phyloP scores from a whole-genome alignment of 2,329 filamentous ascomycete species.

The Scleromitrula shiraiana region DNA sequence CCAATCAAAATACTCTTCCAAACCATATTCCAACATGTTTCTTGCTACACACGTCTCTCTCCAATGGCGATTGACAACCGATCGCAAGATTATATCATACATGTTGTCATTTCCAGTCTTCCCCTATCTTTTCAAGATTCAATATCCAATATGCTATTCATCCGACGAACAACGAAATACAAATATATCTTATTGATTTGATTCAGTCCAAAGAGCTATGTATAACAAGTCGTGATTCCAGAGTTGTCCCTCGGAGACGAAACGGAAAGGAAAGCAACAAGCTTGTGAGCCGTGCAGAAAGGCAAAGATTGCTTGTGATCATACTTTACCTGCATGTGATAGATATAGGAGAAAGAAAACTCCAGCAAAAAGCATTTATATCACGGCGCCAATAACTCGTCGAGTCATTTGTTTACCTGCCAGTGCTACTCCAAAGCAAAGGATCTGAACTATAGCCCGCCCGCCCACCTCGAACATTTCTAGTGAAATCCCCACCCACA shows the following conservation, averaged over 20 bases:
- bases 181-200: too few species aligned
- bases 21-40: too few species aligned
- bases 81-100: too few species aligned
- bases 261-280: conserved; percentile 27
- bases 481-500: background rate
- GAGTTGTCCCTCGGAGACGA: conserved; percentile 16
- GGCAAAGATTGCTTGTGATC: conserved; percentile 27
- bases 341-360: conserved; percentile 23
- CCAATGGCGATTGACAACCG: too few species aligned
- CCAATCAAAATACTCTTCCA: too few species aligned
- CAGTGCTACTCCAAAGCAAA: background rate
- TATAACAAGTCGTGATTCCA: too few species aligned
- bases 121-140: too few species aligned
- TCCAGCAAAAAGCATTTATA: conserved; percentile 21
- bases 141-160: too few species aligned
- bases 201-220: too few species aligned
- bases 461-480: background rate
- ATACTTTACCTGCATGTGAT: conserved; percentile 21
- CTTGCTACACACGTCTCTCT: too few species aligned
- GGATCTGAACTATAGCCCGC: background rate
- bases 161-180: too few species aligned
- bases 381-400: conserved; percentile 25
- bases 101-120: too few species aligned
- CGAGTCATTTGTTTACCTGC: background rate
- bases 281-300: conserved; percentile 22